A percentile compares a stretch with the other conserved stretches of the same genome.
These are phyloP conservation scores for Leishmania major DNA, from an alignment of 208 protist genomes.

Conservation along the genomic window DNA sequence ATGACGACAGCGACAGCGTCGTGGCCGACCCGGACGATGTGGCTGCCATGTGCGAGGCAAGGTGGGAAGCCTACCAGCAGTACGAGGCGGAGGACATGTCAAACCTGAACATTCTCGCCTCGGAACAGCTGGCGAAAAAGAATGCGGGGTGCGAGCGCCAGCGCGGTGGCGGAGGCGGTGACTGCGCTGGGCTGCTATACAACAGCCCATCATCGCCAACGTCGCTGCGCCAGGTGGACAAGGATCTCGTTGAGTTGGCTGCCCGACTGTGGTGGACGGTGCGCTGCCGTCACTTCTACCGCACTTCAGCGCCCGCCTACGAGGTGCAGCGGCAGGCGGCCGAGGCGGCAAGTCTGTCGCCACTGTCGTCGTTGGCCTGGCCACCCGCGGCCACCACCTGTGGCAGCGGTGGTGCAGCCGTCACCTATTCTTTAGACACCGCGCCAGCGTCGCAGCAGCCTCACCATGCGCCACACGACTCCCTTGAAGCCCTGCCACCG, in stretches of 20 bases:
- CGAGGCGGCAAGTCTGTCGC: constrained; percentile 16
- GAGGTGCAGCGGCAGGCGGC: constrained; percentile 37
- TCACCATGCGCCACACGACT: neutral
- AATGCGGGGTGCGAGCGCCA: neutral
- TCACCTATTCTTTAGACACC: constrained; percentile 12
- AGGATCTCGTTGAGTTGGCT: constrained; percentile 26
- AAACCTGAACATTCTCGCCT: constrained; percentile 28
- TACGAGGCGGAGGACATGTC: constrained; percentile 33
- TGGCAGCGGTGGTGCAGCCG: neutral
- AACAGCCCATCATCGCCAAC: neutral
- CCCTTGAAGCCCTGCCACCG: neutral
- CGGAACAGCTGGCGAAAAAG: constrained; percentile 11
- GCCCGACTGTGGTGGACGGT: constrained; percentile 41
- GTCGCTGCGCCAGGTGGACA: constrained; percentile 19
- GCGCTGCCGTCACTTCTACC: constrained; percentile 33
- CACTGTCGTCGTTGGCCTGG: constrained; percentile 3
- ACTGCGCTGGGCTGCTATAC: neutral
- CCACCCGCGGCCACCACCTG: constrained; percentile 1
- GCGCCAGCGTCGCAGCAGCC: constrained; percentile 18
- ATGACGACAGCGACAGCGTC: neutral
- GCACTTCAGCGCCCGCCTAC: constrained; percentile 20
- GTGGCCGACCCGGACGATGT: constrained; percentile 16
- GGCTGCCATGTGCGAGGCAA: constrained; percentile 18
- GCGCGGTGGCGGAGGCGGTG: neutral
- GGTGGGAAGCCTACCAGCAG: constrained; percentile 39